These are phyloP conservation scores for Sisymbrium irio DNA, from an alignment of 345 rosid species.

Conservation along the genomic window DNA sequence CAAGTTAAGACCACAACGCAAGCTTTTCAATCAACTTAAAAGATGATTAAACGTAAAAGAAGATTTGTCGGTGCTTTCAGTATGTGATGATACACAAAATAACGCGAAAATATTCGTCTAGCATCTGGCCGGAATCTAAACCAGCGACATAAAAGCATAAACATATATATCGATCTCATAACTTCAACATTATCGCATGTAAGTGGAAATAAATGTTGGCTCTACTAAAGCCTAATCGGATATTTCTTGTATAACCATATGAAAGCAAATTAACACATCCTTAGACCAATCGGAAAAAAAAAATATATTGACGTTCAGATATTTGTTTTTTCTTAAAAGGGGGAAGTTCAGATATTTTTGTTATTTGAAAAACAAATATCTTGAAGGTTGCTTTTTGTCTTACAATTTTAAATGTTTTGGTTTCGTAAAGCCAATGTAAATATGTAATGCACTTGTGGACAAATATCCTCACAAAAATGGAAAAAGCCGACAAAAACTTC, in stretches of 20 bases:
- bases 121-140: background rate
- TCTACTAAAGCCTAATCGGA: background rate
- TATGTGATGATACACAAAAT: no score
- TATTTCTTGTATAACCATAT: background rate
- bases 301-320: background rate
- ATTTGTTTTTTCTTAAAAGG: no score
- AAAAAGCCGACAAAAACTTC: background rate
- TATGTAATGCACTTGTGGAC: slow-evolving; percentile 2
- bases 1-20: no score
- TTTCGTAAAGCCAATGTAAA: background rate
- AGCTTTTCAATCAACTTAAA: no score
- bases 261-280: background rate
- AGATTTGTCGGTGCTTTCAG: no score
- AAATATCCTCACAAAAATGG: background rate
- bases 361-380: background rate
- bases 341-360: background rate
- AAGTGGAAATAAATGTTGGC: background rate
- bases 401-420: background rate
- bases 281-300: background rate
- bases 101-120: background rate
- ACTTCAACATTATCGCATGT: background rate
- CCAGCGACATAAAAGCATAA: background rate
- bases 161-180: no score
- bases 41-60: no score
- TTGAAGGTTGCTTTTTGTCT: background rate